Evolutionary conservation across 805 yeast genomes (phyloP).

Genomic region (Scheffersomyces lignosus): DNA sequence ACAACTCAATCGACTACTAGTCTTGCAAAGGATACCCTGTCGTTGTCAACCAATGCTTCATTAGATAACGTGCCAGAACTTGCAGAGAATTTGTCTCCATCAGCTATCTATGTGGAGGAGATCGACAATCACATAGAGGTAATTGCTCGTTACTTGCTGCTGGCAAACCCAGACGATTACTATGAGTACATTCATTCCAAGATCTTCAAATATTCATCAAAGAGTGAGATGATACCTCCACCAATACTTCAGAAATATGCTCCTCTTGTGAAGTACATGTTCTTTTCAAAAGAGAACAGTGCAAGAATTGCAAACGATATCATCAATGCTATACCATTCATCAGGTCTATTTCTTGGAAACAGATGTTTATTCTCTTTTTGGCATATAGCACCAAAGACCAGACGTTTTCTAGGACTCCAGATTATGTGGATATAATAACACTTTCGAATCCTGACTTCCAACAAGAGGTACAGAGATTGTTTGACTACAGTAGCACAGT

Average conservation of each 20-base stretch:
- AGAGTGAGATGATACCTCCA: slow-evolving; percentile 27
- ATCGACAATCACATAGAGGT: slow-evolving; percentile 35
- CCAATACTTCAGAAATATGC: slow-evolving; percentile 29
- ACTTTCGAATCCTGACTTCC: slow-evolving; percentile 19
- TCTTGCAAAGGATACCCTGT: no score
- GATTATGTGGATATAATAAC: slow-evolving; percentile 30
- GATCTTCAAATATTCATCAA: slow-evolving; percentile 22
- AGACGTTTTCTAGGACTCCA: slow-evolving; percentile 35
- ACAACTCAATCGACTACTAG: background rate
- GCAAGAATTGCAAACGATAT: slow-evolving; percentile 20
- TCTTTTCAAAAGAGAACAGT: slow-evolving; percentile 26
- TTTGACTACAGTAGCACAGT: slow-evolving; percentile 32
- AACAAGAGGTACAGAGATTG: slow-evolving; percentile 23
- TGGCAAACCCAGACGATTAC: slow-evolving; percentile 36
- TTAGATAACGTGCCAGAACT: background rate
- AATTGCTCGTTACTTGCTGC: slow-evolving; percentile 34
- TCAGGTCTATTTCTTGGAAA: slow-evolving; percentile 37
- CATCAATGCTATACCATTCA: slow-evolving; percentile 22
- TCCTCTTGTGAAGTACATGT: slow-evolving; percentile 33
- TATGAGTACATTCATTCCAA: slow-evolving; percentile 23
- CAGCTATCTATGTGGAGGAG: slow-evolving; percentile 16
- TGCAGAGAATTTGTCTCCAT: no score
- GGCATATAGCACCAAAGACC: slow-evolving; percentile 32
- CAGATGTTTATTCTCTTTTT: slow-evolving; percentile 33
- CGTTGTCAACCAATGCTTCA: background rate